Evolutionary conservation across 148 eudicot genomes (phyloP), one percentile per base, ranked within the genome.

Genomic region (Dianthus caryophyllus): DNA sequence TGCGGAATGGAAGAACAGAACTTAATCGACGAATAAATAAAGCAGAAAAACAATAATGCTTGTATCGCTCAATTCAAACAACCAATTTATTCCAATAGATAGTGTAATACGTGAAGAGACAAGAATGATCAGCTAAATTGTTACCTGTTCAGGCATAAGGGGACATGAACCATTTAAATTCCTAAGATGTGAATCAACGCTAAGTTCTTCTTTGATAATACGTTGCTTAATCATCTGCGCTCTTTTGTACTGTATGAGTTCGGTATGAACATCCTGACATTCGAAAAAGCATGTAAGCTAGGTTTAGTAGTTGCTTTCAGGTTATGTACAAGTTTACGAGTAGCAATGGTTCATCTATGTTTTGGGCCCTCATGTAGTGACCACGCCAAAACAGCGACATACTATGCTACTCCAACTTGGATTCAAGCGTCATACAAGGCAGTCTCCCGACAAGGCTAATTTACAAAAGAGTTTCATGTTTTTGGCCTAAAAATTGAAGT

Each of bases 111-210:
- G 50, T 14, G 13, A 38, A 66, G 64, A 15, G 55, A 66, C 48
- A 51, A 27, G 38, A 51, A 59, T 27, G 18, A 30, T 2, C 33
- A 41, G 15, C 66, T 11, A 64, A 71, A 64, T 51, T 24, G 5
- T 41, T 87, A 94, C 98, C 87, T 94, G 96, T 86, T 94, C 97
- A 14, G 98, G 98, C 92, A 88, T 88, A 56, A 94, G 85, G 61
- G 97, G 97, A 68, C 98, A 94, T 14, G 88, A 84, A 53, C 97
- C 98, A 69, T 90, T 84, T 31, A 73, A 27, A 69, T 84, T 94
- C 27, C 83, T 77, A 33, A 77, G 73, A 79, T 80, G 82, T 73
- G 98, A 94, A 74, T 94, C 87, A 71, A 90, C 92, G 73, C 48
- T 81, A 24, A 88, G 62, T 71, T 84, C 83, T 52, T 83, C 97